Evolutionary conservation across 176 grass and related monocot species (phyloP), one percentile per base, ranked within the genome.

Genomic region (Juncus effusus): DNA sequence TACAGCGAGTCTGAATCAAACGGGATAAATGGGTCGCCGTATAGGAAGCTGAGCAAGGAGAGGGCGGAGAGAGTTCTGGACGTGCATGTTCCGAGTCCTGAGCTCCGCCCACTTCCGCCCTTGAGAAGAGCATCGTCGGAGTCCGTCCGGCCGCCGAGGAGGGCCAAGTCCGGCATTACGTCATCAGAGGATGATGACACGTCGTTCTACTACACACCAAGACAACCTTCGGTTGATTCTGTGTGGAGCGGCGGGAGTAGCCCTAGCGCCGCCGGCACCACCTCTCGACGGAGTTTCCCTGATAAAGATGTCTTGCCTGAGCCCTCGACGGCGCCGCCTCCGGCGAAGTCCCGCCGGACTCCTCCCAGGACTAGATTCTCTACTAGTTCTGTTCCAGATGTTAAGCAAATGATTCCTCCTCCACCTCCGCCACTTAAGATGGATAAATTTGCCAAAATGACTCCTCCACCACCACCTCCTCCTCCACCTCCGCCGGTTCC

Each of bases 181-280:
- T 96, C 87, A 15, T 90, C 87, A 2, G 91, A 96, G 59, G 91
- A 96, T 59, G 91, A 96, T 45, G 87, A 96, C 9, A 85, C 84
- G 9, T 71, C 68, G 12, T 71, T 71, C 13, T 96, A 90, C 63
- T 96, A 90, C 64, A 96, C 88, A 39, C 92, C 92, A 37, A 73
- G 60, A 44, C 82, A 77, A 55, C 85, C 51, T 5, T 82, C 86
- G 13, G 71, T 75, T 12, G 75, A 69, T 53, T 81, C 80, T 45
- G 80, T 19, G 51, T 65, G 81, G 62, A 64, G 78, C 49, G 78
- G 69, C n/a, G 75, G 36, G 10, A 74, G 62, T 57, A 93, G 88
- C 57, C 94, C 83, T 52, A 87, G 79, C 63, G 82, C 79, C 62
- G 82, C 84, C 3, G 39, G 52, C 3, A 86, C 80, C 2, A 72